Evolutionary conservation across 2,329 filamentous ascomycete species (phyloP).

Genomic region (Penicillium decumbens): DNA sequence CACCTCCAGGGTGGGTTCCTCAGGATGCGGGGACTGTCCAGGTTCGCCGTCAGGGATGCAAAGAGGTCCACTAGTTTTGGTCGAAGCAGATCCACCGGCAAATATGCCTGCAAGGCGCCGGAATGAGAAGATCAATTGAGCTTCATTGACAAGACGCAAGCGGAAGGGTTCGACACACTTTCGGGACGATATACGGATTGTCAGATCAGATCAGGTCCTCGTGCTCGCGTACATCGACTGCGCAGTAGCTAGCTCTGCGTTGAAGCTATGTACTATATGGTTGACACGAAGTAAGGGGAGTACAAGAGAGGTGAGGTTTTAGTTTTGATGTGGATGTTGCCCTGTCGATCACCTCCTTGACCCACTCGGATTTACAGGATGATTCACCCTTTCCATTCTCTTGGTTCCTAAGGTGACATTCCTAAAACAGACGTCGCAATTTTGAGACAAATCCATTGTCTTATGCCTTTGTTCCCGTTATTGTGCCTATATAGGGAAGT

Average conservation of each 20-base stretch:
- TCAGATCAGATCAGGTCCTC: not conserved
- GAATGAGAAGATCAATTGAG: slow-evolving; percentile 11
- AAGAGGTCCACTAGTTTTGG: slow-evolving; percentile 14
- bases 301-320: not conserved
- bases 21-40: slow-evolving; percentile 9
- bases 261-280: too few species aligned
- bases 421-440: not conserved
- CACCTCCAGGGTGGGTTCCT: slow-evolving; percentile 17
- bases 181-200: not conserved
- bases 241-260: not conserved
- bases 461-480: not conserved
- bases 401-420: not conserved
- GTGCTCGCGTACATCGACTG: not conserved
- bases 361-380: not conserved
- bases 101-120: slow-evolving; percentile 17
- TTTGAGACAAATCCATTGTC: not conserved
- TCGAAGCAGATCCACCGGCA: slow-evolving; percentile 5
- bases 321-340: slow-evolving; percentile 5
- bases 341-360: slow-evolving; percentile 15
- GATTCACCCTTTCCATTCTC: not conserved
- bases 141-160: slow-evolving; percentile 7
- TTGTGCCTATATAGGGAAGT: not conserved
- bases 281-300: slow-evolving; percentile 18
- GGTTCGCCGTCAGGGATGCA: slow-evolving; percentile 18
- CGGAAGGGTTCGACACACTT: slow-evolving; percentile 6